Conservation (phyloP, 768 basidiomycete genomes). For the Termitomyces sp. region DNA sequence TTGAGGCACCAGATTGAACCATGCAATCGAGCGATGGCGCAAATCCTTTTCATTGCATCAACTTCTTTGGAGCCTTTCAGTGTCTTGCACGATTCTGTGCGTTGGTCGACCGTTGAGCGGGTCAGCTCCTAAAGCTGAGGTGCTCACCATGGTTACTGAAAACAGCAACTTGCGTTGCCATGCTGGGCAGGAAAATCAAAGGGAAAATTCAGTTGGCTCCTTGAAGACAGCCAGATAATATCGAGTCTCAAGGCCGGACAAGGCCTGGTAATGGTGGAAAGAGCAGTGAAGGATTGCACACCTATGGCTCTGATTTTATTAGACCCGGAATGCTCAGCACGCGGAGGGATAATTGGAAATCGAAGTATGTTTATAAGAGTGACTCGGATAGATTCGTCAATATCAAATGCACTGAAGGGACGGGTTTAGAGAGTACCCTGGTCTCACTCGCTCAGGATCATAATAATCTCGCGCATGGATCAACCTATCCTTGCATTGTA, state of each 20-base stretch:
- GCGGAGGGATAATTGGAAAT: constrained; percentile 1
- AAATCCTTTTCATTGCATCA: constrained; percentile 22
- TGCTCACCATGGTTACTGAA: constrained; percentile 23
- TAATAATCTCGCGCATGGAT: not conserved
- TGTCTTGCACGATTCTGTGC: constrained; percentile 25
- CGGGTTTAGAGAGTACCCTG: not conserved
- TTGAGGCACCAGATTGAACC: constrained; percentile 26
- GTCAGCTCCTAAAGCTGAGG: not conserved
- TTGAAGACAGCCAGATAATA: not conserved
- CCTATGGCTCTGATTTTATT: not conserved
- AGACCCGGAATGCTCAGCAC: not conserved
- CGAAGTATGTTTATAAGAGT: not conserved
- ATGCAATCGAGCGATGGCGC: constrained; percentile 18
- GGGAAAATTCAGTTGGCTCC: not conserved
- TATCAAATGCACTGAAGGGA: not conserved
- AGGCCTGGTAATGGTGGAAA: not conserved
- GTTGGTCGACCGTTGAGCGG: not conserved
- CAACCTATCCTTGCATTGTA: constrained; percentile 12
- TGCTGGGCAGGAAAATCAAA: not conserved
- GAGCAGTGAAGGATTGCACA: not conserved
- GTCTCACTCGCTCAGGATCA: not conserved
- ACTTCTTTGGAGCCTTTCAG: constrained; percentile 21
- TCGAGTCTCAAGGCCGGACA: not conserved
- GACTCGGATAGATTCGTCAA: not conserved
- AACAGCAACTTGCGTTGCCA: constrained; percentile 10